Base-by-base conservation (phyloP, 495 filamentous ascomycete genomes). In the Tuber aestivum region DNA sequence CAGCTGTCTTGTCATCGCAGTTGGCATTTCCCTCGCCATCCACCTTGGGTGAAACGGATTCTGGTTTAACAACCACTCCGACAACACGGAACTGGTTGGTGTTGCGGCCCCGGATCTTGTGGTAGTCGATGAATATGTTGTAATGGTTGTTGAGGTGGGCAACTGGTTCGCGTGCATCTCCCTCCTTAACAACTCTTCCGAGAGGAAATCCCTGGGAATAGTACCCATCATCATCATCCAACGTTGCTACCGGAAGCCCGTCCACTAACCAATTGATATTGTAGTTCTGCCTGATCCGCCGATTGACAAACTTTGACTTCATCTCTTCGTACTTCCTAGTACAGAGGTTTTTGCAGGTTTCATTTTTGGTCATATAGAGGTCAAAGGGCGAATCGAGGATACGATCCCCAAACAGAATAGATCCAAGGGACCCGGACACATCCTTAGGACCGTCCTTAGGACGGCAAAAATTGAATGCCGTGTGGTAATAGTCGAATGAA, bases 191-290 rank as follows among this genome's bases (percentile, higher is more conserved):
- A 38, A 75, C 37, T 14, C 85, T 82, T n/a, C 95, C 95, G 76
- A 99, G 86, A 50, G 91, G 87, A 84, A 99, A 99, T 6, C 95
- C 94, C 27, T 94, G 92, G 79, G 89, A 93, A 83, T 96, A 96
- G 82, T 94, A 95, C 35, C 93, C 94, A 61, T 90, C 86, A n/a
- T 88, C 95, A 35, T 86, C 83, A 75, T 91, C 90, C 78, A 90
- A 85, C 80, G 95, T 92, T 38, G 93, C 96, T 8, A 93, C 95
- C 3, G 95, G 95, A 65, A 99, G 86, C 16, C 96, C 95, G 84
- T 99, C 95, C 12, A 98, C 89, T 72, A 98, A 85, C 94, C 94
- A 97, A 85, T 99, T 97, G 82, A 97, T 86, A 80, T 94, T 92
- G 84, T 94, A 96, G 40, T 90, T 91, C 81, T 94, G 89, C 80